Base-by-base conservation (phyloP, 805 yeast species). In the Candida silvicultrix region DNA sequence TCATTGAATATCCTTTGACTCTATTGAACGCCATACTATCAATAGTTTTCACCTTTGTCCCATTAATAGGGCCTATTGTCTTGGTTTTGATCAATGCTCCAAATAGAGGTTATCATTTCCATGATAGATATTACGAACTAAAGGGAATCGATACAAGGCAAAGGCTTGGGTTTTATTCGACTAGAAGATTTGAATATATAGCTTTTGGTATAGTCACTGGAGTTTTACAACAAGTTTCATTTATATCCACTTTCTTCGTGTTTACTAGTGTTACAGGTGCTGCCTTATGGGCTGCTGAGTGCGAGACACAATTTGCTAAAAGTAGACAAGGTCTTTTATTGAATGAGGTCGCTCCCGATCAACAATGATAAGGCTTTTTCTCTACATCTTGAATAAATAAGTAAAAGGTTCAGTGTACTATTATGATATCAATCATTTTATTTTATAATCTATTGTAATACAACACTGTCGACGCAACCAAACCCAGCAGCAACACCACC, bases 401-500 rank as follows among this genome's bases (percentile, higher is more conserved):
- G n/a, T n/a, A n/a, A n/a, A n/a, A n/a, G n/a, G n/a, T n/a, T n/a
- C n/a, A n/a, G n/a, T n/a, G n/a, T n/a, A n/a, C n/a, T n/a, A n/a
- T n/a, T n/a, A n/a, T n/a, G n/a, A n/a, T n/a, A n/a, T n/a, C n/a
- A n/a, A n/a, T n/a, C n/a, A n/a, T n/a, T n/a, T n/a, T n/a, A n/a
- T n/a, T n/a, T n/a, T n/a, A n/a, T n/a, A n/a, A n/a, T n/a, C 51
- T 57, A 29, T 55, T 48, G 38, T 14, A 88, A 67, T 49, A 81
- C 78, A 34, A 89, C 73, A 58, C 89, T 85, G 65, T 94, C 99
- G 37, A 94, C 87, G 65, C 97, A 89, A 7, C 98, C 99, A 66
- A 87, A 92, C 1, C 99, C 99, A 15, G 99, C 99, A 20, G 98
- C 98, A 31, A 94, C 97, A 36, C 99, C 99, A 35, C 99, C 99